Evolutionary conservation across 352 stramenopile species (phyloP).

Genomic region (Halophytophthora polymorphica): DNA sequence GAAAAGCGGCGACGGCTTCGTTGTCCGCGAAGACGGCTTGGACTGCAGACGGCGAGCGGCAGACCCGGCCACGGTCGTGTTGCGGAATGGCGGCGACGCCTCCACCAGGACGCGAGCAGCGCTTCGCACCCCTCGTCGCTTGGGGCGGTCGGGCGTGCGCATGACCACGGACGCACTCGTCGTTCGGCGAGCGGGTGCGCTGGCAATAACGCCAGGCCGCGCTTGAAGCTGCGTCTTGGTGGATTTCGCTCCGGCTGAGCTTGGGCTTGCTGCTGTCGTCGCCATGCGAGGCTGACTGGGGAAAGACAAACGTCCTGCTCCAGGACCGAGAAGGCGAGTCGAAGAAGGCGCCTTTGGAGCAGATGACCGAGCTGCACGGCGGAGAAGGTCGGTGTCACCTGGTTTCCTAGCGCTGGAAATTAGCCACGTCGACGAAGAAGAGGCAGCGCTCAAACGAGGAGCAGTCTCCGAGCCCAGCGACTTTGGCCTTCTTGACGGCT

Average conservation of each 20-base stretch:
- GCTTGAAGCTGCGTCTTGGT: constrained; percentile 9
- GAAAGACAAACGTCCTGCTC: constrained; percentile 16
- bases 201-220: not conserved
- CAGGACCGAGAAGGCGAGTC: constrained; percentile 7
- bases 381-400: constrained; percentile 8
- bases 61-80: constrained; percentile 23
- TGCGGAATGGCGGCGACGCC: constrained; percentile 72
- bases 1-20: constrained; percentile 26
- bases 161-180: constrained; percentile 50
- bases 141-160: constrained; percentile 75
- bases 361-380: constrained; percentile 5
- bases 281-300: constrained; percentile 4
- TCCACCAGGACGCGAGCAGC: constrained; percentile 57
- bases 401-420: not conserved
- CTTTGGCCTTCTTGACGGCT: constrained; percentile 2
- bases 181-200: constrained; percentile 4
- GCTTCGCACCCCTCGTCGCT: constrained; percentile 36
- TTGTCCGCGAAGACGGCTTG: constrained; percentile 11
- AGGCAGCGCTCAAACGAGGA: not conserved
- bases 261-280: constrained; percentile 3
- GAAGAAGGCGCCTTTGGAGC: constrained; percentile 4
- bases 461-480: not conserved
- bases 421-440: not conserved
- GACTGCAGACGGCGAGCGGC: constrained; percentile 21
- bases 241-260: not conserved